Percentiles rank a stretch among this genome's conserved stretches.
These are phyloP conservation scores for Paecilomyces dactylethromorphus DNA, from an alignment of 2,329 filamentous ascomycete species.

Conservation along the genomic window DNA sequence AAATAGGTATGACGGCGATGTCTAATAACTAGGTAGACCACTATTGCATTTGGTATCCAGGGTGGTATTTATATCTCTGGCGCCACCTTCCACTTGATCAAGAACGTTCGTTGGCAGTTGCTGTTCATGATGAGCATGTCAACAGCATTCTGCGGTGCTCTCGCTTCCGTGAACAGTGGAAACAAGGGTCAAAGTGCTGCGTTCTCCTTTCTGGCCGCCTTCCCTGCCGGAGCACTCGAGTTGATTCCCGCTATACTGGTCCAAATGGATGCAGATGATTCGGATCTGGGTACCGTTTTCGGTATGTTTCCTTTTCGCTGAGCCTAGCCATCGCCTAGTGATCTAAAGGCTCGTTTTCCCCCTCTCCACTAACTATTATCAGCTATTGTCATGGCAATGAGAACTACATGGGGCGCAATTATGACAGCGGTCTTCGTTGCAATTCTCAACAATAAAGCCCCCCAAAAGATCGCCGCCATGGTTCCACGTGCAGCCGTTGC, in stretches of 20 bases:
- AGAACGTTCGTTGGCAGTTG: too few relatives aligned
- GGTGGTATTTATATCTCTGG: conserved; percentile 12
- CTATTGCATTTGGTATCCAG: not conserved
- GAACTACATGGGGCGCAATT: conserved; percentile 16
- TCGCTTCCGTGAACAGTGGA: too few relatives aligned
- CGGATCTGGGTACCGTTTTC: conserved; percentile 13
- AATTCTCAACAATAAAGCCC: conserved; percentile 16
- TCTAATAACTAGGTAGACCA: conserved; percentile 4
- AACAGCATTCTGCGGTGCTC: too few relatives aligned
- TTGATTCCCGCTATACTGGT: not conserved
- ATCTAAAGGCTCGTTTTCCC: conserved; percentile 23
- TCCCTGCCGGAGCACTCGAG: too few relatives aligned
- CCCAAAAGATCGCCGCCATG: conserved; percentile 9
- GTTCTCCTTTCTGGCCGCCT: too few relatives aligned
- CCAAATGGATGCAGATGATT: not conserved
- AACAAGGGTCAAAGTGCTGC: too few relatives aligned
- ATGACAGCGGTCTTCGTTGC: conserved; percentile 16
- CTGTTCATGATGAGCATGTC: too few relatives aligned
- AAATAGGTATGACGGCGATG: too few relatives aligned
- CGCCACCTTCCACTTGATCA: not conserved
- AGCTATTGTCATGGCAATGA: not conserved
- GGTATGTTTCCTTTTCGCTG: conserved; percentile 9
- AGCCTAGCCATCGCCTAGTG: conserved; percentile 23
- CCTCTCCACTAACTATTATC: conserved; percentile 11
- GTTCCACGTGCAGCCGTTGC: conserved; percentile 6